Evolutionary conservation across 352 stramenopile genomes (phyloP), one percentile per base, ranked within the genome.

Genomic region (Globisporangium cystogenes): DNA sequence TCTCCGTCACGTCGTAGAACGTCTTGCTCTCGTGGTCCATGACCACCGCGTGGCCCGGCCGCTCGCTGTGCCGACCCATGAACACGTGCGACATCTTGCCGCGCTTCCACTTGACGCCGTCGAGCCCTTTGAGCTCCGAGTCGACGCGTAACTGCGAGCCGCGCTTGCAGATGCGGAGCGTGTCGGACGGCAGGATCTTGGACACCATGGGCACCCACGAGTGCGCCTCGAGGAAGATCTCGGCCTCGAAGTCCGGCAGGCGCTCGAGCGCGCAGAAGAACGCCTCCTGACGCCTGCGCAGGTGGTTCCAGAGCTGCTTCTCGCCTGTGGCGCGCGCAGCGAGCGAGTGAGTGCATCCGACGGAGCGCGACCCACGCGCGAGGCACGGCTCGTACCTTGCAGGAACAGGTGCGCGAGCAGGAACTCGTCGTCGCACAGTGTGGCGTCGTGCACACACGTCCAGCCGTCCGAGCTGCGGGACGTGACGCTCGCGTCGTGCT

Each of bases 161-260:
- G 29, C 72, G 73, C 68, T 93, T 93, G 63, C 58, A 76, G 46
- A 93, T 74, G 23, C 65, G 73, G 45, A 90, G 74, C 29, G 74
- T 87, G 57, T 93, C 78, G 5, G 79, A 90, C 10, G 82, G 82
- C 46, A 93, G 59, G 26, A 87, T 79, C 62, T 74, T 85, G 20
- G 82, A 93, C 23, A 93, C 79, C 10, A 86, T 74, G 1, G 82
- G 82, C 36, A 93, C 75, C 82, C 82, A 93, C 57, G 82, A 93
- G 33, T 84, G 79, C 26, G 81, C 72, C 48, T 90, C 79, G 29
- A 90, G 60, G 37, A 86, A 87, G 45, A 93, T 85, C 58, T 93
- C 82, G 10, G 76, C 76, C 41, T 87, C 76, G 67, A 93, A 93
- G 48, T 93, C 79, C 0, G 82, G 79, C 1, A 93, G 58, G 10